A percentile compares a stretch with the other conserved stretches of the same genome.
phyloP scores from a whole-genome alignment of 1,284 basidiomycete species.

The Vanrija sp. region DNA sequence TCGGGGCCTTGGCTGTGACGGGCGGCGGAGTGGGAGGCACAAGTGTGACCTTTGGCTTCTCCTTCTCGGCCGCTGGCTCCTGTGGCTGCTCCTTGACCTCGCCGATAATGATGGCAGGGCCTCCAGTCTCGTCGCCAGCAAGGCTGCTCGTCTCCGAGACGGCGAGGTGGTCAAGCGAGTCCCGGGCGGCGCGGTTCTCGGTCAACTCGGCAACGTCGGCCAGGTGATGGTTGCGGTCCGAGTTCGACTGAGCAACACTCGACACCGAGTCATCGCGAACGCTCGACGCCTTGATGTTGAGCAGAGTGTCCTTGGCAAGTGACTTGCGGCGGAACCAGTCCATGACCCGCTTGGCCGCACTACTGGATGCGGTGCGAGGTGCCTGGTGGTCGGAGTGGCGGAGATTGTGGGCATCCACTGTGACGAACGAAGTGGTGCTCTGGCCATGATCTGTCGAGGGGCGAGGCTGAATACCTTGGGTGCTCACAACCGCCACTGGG shows the following conservation, averaged over 20 bases:
- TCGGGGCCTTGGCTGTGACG: not conserved
- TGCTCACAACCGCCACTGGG: conserved; percentile 26
- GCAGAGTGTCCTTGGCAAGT: conserved; percentile 46
- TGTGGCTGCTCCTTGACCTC: not conserved
- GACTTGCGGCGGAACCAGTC: conserved; percentile 60
- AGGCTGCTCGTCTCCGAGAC: conserved; percentile 10
- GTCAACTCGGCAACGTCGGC: not conserved
- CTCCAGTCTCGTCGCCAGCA: conserved; percentile 28
- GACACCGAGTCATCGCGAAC: conserved; percentile 23
- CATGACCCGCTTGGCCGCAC: conserved; percentile 60
- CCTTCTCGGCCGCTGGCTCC: not conserved
- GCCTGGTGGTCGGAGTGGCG: conserved; percentile 14
- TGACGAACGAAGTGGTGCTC: conserved; percentile 35
- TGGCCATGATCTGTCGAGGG: conserved; percentile 21
- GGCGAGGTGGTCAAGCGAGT: conserved; percentile 3
- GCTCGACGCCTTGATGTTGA: conserved; percentile 21
- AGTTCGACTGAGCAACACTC: conserved; percentile 3
- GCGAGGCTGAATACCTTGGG: conserved; percentile 27
- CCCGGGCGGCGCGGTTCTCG: not conserved
- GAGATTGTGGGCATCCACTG: conserved; percentile 31
- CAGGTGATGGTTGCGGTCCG: not conserved
- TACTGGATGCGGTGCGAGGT: conserved; percentile 47
- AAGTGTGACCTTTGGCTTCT: not conserved
- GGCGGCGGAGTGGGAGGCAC: not conserved
- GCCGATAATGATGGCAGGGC: conserved; percentile 16